A percentile compares a stretch with the other conserved stretches of the same genome.
Conservation (phyloP, 768 basidiomycete species). For the Suillus spraguei region DNA sequence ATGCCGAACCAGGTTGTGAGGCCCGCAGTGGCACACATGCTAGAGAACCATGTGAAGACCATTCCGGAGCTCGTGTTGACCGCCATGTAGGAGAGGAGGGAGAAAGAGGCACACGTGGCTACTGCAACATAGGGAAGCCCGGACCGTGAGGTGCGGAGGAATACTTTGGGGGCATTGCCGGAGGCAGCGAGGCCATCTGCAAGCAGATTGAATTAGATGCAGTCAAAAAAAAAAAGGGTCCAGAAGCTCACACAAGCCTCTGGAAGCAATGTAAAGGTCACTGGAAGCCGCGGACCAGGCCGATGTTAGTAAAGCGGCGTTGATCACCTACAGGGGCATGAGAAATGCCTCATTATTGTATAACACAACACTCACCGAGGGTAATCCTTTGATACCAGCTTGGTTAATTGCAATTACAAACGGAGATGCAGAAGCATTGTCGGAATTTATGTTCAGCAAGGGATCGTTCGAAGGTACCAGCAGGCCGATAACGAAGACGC, state of each 20-base stretch:
- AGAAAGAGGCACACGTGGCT: conserved; percentile 30
- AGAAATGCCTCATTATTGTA: not conserved
- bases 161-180: conserved; percentile 57
- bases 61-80: conserved; percentile 34
- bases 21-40: conserved; percentile 40
- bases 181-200: conserved; percentile 54
- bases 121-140: conserved; percentile 51
- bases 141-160: conserved; percentile 38
- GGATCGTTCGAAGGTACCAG: conserved; percentile 51
- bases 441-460: conserved; percentile 38
- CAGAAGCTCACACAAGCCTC: conserved; percentile 37
- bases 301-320: conserved; percentile 45
- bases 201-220: conserved; percentile 23
- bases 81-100: conserved; percentile 45
- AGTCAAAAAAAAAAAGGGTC: no score
- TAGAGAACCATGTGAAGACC: conserved; percentile 46
- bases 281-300: conserved; percentile 47
- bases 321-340: conserved; percentile 29
- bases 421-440: conserved; percentile 48
- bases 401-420: conserved; percentile 60
- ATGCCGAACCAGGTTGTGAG: conserved; percentile 49
- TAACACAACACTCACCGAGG: conserved; percentile 36
- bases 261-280: conserved; percentile 41
- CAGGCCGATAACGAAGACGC: conserved; percentile 49
- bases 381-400: conserved; percentile 62